A percentile compares a stretch with the other conserved stretches of the same genome.
phyloP scores from a whole-genome alignment of 1,284 basidiomycete genomes.

The Ustilago trichophora region DNA sequence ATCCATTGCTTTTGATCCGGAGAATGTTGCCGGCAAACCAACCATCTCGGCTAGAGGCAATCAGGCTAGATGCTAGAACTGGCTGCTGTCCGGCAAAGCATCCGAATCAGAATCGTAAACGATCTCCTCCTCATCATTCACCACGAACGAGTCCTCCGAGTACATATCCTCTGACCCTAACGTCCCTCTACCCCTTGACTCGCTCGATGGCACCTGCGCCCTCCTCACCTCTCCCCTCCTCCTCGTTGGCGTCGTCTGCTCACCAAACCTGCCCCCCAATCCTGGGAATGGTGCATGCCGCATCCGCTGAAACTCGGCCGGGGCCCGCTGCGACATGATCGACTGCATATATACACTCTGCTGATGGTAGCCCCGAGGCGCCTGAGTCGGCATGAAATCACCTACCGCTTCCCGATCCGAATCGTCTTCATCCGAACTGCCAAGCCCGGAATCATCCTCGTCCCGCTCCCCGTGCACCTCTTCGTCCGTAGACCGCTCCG shows the following conservation, averaged over 20 bases:
- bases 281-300: slow-evolving; percentile 46
- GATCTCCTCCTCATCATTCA: slow-evolving; percentile 56
- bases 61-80: slow-evolving; percentile 8
- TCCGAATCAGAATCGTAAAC: slow-evolving; percentile 35
- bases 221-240: slow-evolving; percentile 49
- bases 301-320: slow-evolving; percentile 34
- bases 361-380: slow-evolving; percentile 72
- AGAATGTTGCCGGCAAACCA: too few species aligned
- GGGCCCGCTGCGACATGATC: slow-evolving; percentile 53
- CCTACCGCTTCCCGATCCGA: slow-evolving; percentile 74
- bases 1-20: too few species aligned
- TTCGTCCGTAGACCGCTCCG: slow-evolving; percentile 81
- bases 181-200: slow-evolving; percentile 16
- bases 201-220: slow-evolving; percentile 30
- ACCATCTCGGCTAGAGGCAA: too few species aligned
- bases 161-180: slow-evolving; percentile 48
- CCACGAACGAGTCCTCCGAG: slow-evolving; percentile 59
- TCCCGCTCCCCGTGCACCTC: slow-evolving; percentile 69
- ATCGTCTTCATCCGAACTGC: slow-evolving; percentile 71
- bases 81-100: slow-evolving; percentile 29
- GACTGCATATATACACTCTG: slow-evolving; percentile 60
- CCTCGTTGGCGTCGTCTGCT: slow-evolving; percentile 18
- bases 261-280: slow-evolving; percentile 42
- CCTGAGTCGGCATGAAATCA: slow-evolving; percentile 74
- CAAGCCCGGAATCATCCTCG: slow-evolving; percentile 70